Evolutionary conservation across 2,329 filamentous ascomycete genomes (phyloP).

Genomic region (Beauveria caledonica): DNA sequence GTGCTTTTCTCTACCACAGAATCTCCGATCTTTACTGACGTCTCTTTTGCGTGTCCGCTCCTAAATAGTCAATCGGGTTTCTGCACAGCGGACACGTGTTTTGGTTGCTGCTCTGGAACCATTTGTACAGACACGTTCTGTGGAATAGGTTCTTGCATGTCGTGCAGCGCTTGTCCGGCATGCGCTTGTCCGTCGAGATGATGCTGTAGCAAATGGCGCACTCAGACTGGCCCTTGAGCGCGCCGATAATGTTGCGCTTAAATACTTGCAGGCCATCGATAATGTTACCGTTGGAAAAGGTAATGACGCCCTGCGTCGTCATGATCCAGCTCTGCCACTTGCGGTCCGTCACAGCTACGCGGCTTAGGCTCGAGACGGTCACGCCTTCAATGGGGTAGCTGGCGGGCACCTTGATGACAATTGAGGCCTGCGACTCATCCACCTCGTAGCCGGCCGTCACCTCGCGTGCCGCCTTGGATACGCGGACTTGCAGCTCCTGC

Average conservation of each 20-base stretch:
- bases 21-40: slow-evolving; percentile 18
- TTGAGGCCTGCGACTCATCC: slow-evolving; percentile 77
- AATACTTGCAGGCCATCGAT: slow-evolving; percentile 82
- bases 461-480: slow-evolving; percentile 63
- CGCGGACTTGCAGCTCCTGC: slow-evolving; percentile 56
- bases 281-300: slow-evolving; percentile 81
- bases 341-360: slow-evolving; percentile 80
- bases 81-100: slow-evolving; percentile 89
- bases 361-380: slow-evolving; percentile 65
- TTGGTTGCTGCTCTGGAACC: slow-evolving; percentile 91
- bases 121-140: slow-evolving; percentile 81
- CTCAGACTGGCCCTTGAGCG: slow-evolving; percentile 86
- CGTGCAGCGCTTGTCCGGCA: slow-evolving; percentile 83
- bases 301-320: slow-evolving; percentile 85
- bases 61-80: slow-evolving; percentile 66
- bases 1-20: slow-evolving; percentile 15
- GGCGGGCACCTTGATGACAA: slow-evolving; percentile 71
- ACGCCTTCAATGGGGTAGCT: slow-evolving; percentile 79
- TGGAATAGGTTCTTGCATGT: slow-evolving; percentile 97
- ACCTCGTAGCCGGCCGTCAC: slow-evolving; percentile 79
- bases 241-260: slow-evolving; percentile 76
- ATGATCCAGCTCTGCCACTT: slow-evolving; percentile 91
- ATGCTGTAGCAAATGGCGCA: slow-evolving; percentile 97
- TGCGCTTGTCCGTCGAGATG: slow-evolving; percentile 77
- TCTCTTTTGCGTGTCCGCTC: slow-evolving; percentile 32